Evolutionary conservation across 164 flowering plant genomes (phyloP).

Genomic region (Chimonanthus praecox): DNA sequence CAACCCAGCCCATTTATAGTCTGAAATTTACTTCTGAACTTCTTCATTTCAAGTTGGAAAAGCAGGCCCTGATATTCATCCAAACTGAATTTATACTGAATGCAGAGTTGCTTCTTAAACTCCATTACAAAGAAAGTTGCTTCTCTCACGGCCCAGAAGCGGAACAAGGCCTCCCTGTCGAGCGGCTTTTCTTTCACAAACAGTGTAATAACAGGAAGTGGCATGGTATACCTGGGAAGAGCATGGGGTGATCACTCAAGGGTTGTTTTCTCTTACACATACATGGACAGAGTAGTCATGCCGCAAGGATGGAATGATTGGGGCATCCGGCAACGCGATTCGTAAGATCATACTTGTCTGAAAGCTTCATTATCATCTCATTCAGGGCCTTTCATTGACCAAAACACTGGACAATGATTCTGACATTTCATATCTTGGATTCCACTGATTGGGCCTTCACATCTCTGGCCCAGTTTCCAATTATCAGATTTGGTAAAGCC

Average conservation of each 20-base stretch:
- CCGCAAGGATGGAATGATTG: conserved; percentile 80
- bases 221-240: conserved; percentile 59
- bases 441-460: not conserved
- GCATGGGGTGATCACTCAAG: conserved; percentile 79
- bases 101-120: conserved; percentile 55
- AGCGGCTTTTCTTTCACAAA: conserved; percentile 74
- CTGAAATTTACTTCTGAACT: no score
- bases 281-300: conserved; percentile 49
- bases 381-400: not conserved
- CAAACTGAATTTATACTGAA: not conserved
- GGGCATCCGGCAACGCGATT: conserved; percentile 21
- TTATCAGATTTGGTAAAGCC: no score
- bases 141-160: conserved; percentile 65
- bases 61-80: not conserved
- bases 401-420: not conserved
- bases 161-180: conserved; percentile 25
- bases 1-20: no score
- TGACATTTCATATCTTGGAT: not conserved
- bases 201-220: conserved; percentile 50
- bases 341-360: not conserved
- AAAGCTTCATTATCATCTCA: not conserved
- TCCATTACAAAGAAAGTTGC: conserved; percentile 56
- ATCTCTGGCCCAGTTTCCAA: not conserved
- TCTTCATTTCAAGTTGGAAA: not conserved
- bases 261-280: conserved; percentile 67